Conservation (phyloP, 202 grass and related monocot species). For the Musa balbisiana region DNA sequence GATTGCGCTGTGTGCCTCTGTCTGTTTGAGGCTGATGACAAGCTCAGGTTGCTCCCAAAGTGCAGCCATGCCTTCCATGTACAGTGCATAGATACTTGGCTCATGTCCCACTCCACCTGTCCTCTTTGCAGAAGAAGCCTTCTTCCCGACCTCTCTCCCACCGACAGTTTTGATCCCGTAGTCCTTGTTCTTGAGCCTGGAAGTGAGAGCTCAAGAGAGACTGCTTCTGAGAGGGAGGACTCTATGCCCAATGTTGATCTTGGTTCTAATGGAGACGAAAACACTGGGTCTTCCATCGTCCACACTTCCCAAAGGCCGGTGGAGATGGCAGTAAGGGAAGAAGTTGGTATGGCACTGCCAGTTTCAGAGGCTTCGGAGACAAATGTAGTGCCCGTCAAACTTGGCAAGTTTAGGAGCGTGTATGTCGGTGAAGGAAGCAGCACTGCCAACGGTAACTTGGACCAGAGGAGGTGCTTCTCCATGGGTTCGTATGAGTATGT, state of each 20-base stretch:
- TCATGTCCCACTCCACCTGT: slow-evolving; percentile 80
- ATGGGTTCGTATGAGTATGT: slow-evolving; percentile 95
- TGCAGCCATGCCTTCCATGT: slow-evolving; percentile 95
- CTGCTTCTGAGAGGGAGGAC: not conserved
- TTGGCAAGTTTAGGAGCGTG: slow-evolving; percentile 62
- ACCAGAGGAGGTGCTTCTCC: slow-evolving; percentile 74
- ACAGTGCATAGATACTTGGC: slow-evolving; percentile 93
- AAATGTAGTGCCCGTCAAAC: slow-evolving; percentile 57
- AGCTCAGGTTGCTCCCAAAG: slow-evolving; percentile 66
- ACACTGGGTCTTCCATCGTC: too few relatives aligned
- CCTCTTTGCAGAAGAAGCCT: slow-evolving; percentile 76
- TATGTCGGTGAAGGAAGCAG: slow-evolving; percentile 4
- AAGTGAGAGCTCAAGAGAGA: slow-evolving; percentile 43
- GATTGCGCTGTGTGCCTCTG: slow-evolving; percentile 93
- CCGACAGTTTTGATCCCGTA: slow-evolving; percentile 40
- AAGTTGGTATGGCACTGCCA: not conserved
- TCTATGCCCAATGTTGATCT: slow-evolving; percentile 21
- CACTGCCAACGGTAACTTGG: slow-evolving; percentile 29
- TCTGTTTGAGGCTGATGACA: slow-evolving; percentile 72
- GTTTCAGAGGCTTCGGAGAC: slow-evolving; percentile 25
- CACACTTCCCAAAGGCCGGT: slow-evolving; percentile 23
- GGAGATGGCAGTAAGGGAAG: slow-evolving; percentile 30
- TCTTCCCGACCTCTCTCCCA: slow-evolving; percentile 46
- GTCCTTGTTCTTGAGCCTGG: slow-evolving; percentile 60
- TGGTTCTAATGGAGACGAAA: not conserved